A percentile compares a stretch with the other conserved stretches of the same genome.
Evolutionary conservation across 768 basidiomycete species (phyloP).

Genomic region (Suillus bovinus): DNA sequence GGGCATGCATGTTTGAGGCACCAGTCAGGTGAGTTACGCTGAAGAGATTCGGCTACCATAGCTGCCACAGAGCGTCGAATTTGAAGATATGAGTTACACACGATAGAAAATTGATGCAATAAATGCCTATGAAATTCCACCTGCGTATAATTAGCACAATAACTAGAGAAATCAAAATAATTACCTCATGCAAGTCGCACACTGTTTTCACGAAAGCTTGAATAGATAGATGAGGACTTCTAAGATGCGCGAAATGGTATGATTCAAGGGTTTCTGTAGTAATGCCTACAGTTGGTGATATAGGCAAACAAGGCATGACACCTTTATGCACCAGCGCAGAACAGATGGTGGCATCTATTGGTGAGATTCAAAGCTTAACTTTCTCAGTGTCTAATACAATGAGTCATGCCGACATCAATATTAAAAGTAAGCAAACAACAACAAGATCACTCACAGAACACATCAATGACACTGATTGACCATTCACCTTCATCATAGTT

Average conservation of each 20-base stretch:
- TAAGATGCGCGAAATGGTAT: not conserved
- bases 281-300: not conserved
- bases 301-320: not conserved
- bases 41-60: constrained; percentile 15
- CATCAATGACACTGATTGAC: constrained; percentile 1
- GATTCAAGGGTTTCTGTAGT: not conserved
- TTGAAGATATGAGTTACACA: constrained; percentile 28
- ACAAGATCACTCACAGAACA: constrained; percentile 7
- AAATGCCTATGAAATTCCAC: constrained; percentile 14
- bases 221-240: not conserved
- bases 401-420: not conserved
- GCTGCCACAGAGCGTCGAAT: constrained; percentile 18
- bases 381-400: not conserved
- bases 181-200: not conserved
- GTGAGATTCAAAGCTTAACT: not conserved
- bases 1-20: constrained; percentile 12
- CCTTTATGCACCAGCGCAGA: not conserved
- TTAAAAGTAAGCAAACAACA: not conserved
- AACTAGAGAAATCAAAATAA: not conserved
- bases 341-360: constrained; percentile 3
- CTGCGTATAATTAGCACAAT: not conserved
- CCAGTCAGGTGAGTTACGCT: constrained; percentile 10
- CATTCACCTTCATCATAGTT: not conserved
- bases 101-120: constrained; percentile 23
- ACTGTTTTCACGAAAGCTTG: not conserved